phyloP scores from a whole-genome alignment of 306 rosid species.

The Pyrus bretschneideri region DNA sequence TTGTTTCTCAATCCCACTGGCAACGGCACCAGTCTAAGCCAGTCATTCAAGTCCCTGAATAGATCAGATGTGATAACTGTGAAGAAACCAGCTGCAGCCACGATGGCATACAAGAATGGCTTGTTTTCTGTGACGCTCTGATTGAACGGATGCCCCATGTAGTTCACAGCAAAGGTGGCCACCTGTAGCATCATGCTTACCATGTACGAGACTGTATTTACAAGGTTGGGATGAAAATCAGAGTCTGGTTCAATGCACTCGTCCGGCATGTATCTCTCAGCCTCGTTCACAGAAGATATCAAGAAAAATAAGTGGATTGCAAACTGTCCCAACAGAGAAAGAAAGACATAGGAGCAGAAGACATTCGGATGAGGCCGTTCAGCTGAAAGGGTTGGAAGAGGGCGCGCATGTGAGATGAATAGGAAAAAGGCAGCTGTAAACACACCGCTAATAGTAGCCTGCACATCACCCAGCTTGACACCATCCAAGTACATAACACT shows the following conservation, averaged over 20 bases:
- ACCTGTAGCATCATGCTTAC: constrained; percentile 99
- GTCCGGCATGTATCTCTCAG: constrained; percentile 90
- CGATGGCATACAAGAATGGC: constrained; percentile 74
- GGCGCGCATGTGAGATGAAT: constrained; percentile 96
- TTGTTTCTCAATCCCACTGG: constrained; percentile 79
- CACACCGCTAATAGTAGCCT: constrained; percentile 97
- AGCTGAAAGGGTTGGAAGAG: constrained; percentile 78
- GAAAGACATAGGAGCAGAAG: constrained; percentile 74
- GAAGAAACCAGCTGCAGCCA: constrained; percentile 68
- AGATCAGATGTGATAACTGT: constrained; percentile 81
- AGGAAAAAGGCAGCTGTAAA: constrained; percentile 97
- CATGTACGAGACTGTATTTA: constrained; percentile 96
- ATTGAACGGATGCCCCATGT: constrained; percentile 99
- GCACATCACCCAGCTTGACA: constrained; percentile 92
- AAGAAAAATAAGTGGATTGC: constrained; percentile 68
- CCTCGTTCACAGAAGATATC: constrained; percentile 77
- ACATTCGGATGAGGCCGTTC: constrained; percentile 90
- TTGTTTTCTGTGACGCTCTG: constrained; percentile 90
- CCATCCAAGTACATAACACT: constrained; percentile 99
- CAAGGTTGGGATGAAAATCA: constrained; percentile 86
- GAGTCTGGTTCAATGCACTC: constrained; percentile 98
- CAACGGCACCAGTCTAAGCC: constrained; percentile 87
- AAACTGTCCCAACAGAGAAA: constrained; percentile 93
- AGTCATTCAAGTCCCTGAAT: constrained; percentile 73
- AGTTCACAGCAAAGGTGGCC: constrained; percentile 98